Base-by-base conservation (phyloP, 176 grass and related monocot species). In the Oryza longistaminata region DNA sequence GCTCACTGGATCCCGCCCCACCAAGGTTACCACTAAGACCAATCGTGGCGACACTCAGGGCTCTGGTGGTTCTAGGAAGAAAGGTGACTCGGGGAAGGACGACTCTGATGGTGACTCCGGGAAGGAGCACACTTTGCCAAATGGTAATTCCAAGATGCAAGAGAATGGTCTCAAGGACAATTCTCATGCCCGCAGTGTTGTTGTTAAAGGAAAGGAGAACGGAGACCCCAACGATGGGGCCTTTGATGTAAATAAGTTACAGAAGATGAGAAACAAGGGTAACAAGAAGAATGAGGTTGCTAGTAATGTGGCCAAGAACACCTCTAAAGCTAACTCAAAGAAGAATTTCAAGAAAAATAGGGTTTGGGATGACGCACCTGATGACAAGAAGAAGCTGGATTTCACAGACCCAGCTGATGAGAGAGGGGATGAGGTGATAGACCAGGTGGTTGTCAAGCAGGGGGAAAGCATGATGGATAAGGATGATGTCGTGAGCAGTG, bases 381-480 rank as follows among this genome's bases (percentile, higher is more conserved):
- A 77, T 0, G 76, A 95, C 73, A 83, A 82, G 80, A 98, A 81
- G 85, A 98, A 81, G 85, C 83, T 95, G 64, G 93, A 98, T 85
- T 98, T 93, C 83, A 93, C 95, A 0, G 93, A 92, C 76, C 92
- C 92, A 42, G 80, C 71, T 1, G 92, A 94, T 65, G 86, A 95
- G 89, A 90, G 85, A 98, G 96, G 93, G 91, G 93, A 85, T 10
- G 76, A 93, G 68, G 65, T 64, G 64, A 80, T 70, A 25, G 85
- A 87, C 16, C 75, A 83, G 48, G 85, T 82, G 71, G 68, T 79
- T 27, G 74, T 66, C 31, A 71, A 81, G 53, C 88, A 88, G 50
- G 95, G 93, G 11, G 89, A 88, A 53, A 98, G 93, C 85, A 98
- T 98, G 96, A 98, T 98, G 96, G 96, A 98, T 78, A 98, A 98